phyloP scores from a whole-genome alignment of 2,329 filamentous ascomycete species.

The Corniculantispora saksenae region DNA sequence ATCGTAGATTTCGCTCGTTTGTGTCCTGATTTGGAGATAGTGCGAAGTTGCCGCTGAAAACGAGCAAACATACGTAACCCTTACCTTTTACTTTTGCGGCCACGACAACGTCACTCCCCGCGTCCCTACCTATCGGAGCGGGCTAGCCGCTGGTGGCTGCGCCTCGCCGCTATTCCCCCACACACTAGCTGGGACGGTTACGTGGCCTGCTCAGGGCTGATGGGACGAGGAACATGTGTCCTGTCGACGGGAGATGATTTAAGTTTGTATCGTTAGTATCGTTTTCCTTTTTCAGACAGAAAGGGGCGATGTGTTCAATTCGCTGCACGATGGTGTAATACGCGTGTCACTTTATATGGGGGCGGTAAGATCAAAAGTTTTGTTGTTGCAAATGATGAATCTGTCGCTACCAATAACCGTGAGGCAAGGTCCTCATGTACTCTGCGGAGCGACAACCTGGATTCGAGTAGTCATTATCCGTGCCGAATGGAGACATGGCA shows the following conservation, averaged over 20 bases:
- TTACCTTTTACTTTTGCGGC: neutral
- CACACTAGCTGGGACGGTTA: neutral
- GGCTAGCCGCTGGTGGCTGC: neutral
- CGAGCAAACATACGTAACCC: constrained; percentile 7
- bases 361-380: neutral
- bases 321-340: neutral
- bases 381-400: neutral
- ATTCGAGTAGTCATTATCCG: neutral
- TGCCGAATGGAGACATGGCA: neutral
- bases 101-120: neutral
- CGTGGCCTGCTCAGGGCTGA: neutral
- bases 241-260: too few species aligned
- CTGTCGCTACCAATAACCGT: neutral
- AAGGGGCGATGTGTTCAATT: neutral
- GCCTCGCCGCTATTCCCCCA: neutral
- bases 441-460: neutral
- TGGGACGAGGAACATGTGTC: too few species aligned
- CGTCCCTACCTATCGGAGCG: neutral
- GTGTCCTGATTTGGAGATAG: neutral
- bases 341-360: neutral
- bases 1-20: neutral
- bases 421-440: neutral
- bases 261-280: neutral
- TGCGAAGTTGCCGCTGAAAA: neutral
- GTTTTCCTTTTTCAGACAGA: neutral